Evolutionary conservation across 176 grass and related monocot genomes (phyloP), one percentile per base, ranked within the genome.

Genomic region (Rhynchospora pubera): DNA sequence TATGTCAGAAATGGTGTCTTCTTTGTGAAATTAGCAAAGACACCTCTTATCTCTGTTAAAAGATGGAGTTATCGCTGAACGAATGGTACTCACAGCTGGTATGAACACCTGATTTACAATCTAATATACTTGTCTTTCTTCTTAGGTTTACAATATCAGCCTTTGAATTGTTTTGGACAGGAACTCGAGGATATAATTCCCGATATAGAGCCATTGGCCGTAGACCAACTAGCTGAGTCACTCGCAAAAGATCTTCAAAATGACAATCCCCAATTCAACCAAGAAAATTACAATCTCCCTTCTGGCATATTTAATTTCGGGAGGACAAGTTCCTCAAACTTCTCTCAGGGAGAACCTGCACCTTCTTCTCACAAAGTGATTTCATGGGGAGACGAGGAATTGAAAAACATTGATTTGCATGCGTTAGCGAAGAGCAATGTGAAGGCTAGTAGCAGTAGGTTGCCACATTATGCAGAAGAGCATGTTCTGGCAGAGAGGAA

Each of bases 401-500:
- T 6, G 13, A 28, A 60, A 60, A 61, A 12, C 26, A 43, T n/a
- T 18, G 53, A 79, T 22, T 39, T 56, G 23, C 16, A 39, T 34
- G 34, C 43, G 12, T 58, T 39, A 60, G 77, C 60, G 30, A 79
- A 19, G 12, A 42, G 26, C 24, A 77, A 24, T 77, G 47, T 24
- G 7, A 77, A 77, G 12, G 47, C 44, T 55, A 30, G 72, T 23
- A 56, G 72, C 24, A 53, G 50, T 60, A 79, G 77, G 28, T 5
- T 34, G 30, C 51, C 55, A 14, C 21, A 61, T 57, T 79, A 79
- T 79, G 77, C 52, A 8, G 53, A 68, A n/a, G 84, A 69, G 7
- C 84, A 86, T 70, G 66, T 86, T 42, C 5, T 80, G 22, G 74
- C 84, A 14, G 84, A 86, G 75, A 34, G 84, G 62, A 79, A 86